phyloP scores from a whole-genome alignment of 2,329 filamentous ascomycete genomes.

The Blastomyces parvus region DNA sequence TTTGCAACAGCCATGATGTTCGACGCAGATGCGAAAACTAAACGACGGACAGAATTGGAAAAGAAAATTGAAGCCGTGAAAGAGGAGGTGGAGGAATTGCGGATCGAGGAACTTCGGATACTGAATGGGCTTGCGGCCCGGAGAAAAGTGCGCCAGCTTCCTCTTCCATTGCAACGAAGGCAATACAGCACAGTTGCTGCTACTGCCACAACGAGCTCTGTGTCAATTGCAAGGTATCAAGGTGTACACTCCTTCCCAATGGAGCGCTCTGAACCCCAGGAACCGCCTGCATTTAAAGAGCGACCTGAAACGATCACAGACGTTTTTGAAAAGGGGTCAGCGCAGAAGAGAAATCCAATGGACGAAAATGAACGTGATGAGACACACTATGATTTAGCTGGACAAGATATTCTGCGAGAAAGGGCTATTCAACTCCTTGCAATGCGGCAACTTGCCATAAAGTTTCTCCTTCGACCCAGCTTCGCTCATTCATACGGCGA shows the following conservation, averaged over 20 bases:
- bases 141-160: conserved; percentile 17
- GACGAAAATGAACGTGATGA: background rate
- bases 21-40: conserved; percentile 33
- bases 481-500: conserved; percentile 33
- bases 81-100: conserved; percentile 32
- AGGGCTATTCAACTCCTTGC: conserved; percentile 34
- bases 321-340: background rate
- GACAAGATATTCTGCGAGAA: conserved; percentile 23
- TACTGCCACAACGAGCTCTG: conserved; percentile 13
- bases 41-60: conserved; percentile 32
- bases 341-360: background rate
- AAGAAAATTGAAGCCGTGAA: conserved; percentile 36
- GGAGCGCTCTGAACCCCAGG: conserved; percentile 12
- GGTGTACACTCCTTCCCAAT: background rate
- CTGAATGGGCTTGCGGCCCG: conserved; percentile 25
- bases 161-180: conserved; percentile 20
- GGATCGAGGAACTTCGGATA: conserved; percentile 32
- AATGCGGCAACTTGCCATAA: conserved; percentile 32
- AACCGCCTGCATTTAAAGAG: background rate
- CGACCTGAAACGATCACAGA: conserved; percentile 11
- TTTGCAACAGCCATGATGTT: conserved; percentile 35
- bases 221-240: conserved; percentile 1
- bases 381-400: conserved; percentile 3
- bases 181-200: conserved; percentile 20
- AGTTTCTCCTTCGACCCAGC: conserved; percentile 30